A percentile compares a stretch with the other conserved stretches of the same genome.
phyloP scores from a whole-genome alignment of 768 basidiomycete genomes.

The Favolaschia claudopus region DNA sequence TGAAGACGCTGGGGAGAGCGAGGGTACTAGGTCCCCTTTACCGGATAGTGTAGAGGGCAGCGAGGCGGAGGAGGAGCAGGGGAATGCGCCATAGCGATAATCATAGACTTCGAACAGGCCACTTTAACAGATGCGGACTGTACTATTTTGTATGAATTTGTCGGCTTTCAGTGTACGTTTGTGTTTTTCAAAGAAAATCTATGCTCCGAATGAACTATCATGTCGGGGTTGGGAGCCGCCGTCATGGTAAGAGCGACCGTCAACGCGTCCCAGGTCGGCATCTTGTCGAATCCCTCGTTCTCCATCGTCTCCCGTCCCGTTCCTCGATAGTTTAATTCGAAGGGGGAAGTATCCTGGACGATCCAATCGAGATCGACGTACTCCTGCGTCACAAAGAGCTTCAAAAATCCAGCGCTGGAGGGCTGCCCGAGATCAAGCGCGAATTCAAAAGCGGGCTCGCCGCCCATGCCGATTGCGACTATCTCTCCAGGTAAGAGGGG shows the following conservation, averaged over 20 bases:
- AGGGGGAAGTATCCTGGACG: not conserved
- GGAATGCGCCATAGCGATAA: not conserved
- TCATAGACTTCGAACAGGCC: too few species aligned
- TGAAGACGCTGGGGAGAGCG: not conserved
- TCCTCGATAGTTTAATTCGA: too few species aligned
- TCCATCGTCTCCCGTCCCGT: too few species aligned
- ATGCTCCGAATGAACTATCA: too few species aligned
- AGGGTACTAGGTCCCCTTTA: conserved; percentile 1
- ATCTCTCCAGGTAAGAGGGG: not conserved
- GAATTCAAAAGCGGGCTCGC: not conserved
- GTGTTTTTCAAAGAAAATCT: too few species aligned
- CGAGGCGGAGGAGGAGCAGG: conserved; percentile 1
- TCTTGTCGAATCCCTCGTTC: too few species aligned
- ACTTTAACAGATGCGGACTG: too few species aligned
- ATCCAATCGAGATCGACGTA: not conserved
- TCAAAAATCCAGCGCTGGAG: not conserved
- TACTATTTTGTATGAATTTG: not conserved
- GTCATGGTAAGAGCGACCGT: too few species aligned
- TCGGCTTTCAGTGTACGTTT: too few species aligned
- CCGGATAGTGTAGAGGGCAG: conserved; percentile 18
- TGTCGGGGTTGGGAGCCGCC: too few species aligned
- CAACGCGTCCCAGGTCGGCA: too few species aligned
- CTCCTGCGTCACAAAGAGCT: not conserved
- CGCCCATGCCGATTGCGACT: not conserved
- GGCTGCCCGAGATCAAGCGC: not conserved